phyloP scores from a whole-genome alignment of 306 rosid genomes.

The Vigna reflexopilosa region DNA sequence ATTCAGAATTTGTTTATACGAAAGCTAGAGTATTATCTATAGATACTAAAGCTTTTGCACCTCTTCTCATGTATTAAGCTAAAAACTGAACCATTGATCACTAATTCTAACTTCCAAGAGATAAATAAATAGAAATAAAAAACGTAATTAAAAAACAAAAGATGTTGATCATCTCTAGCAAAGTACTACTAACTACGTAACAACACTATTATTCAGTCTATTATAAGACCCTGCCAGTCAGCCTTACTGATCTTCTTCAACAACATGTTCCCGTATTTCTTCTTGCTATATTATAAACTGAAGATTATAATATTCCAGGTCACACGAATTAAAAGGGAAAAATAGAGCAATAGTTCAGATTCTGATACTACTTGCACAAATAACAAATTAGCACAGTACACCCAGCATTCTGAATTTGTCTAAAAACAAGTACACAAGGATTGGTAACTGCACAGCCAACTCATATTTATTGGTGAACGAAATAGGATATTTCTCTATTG shows the following conservation, averaged over 20 bases:
- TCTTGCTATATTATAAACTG: conserved; percentile 12
- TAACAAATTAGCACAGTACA: not conserved
- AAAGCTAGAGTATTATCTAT: not conserved
- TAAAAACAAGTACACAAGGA: not conserved
- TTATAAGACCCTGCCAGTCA: conserved; percentile 9
- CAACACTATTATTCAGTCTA: conserved; percentile 6
- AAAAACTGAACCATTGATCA: conserved; percentile 10
- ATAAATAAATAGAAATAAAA: conserved; percentile 21
- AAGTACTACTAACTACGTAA: not conserved
- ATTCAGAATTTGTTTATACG: conserved; percentile 1
- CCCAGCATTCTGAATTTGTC: not conserved
- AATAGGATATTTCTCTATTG: not conserved
- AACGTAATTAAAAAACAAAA: conserved; percentile 19
- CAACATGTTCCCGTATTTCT: not conserved
- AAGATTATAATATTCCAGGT: not conserved
- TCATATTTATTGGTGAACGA: not conserved
- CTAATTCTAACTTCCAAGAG: not conserved
- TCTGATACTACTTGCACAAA: conserved; percentile 6
- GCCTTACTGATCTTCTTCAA: not conserved
- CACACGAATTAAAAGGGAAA: not conserved
- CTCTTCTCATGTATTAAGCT: not conserved
- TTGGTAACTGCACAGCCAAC: not conserved
- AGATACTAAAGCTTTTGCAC: conserved; percentile 22
- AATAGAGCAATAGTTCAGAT: not conserved
- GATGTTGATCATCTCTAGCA: not conserved